Evolutionary conservation across 2,329 filamentous ascomycete genomes (phyloP).

Genomic region (Celoporthe dispersa): DNA sequence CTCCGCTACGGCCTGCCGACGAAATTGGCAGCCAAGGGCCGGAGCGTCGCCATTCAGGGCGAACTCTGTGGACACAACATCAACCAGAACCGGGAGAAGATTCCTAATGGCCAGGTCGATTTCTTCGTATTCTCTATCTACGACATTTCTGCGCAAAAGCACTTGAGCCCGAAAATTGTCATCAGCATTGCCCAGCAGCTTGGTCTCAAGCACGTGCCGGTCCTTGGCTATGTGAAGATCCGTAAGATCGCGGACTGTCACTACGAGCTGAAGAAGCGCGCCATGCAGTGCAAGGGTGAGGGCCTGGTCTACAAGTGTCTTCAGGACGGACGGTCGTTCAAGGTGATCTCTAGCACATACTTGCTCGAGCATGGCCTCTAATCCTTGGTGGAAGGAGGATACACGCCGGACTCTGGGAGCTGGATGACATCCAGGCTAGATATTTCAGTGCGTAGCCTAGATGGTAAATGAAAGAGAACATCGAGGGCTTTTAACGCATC

Average conservation of each 20-base stretch:
- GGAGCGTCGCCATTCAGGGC: constrained; percentile 38
- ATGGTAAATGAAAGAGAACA: background rate
- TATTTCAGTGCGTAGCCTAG: background rate
- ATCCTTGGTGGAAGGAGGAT: background rate
- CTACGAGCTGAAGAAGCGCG: constrained; percentile 32
- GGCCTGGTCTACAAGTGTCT: constrained; percentile 38
- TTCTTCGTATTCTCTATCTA: constrained; percentile 42
- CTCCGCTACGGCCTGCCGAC: constrained; percentile 32
- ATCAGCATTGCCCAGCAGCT: constrained; percentile 36
- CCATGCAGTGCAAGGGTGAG: constrained; percentile 32
- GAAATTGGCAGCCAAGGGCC: constrained; percentile 32
- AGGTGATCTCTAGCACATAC: constrained; percentile 35
- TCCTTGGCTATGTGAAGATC: constrained; percentile 35
- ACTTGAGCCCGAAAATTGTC: constrained; percentile 37
- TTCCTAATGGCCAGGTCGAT: constrained; percentile 33
- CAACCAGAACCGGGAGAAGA: constrained; percentile 37
- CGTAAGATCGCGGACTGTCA: constrained; percentile 31
- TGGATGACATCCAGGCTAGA: background rate
- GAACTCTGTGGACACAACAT: constrained; percentile 39
- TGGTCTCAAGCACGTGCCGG: constrained; percentile 40
- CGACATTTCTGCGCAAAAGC: constrained; percentile 38
- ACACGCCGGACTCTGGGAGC: background rate
- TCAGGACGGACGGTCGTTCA: constrained; percentile 35
- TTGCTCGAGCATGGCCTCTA: constrained; percentile 29
- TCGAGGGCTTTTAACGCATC: background rate